Conservation (phyloP, 2,329 filamentous ascomycete species). For the Xylariales sp. region DNA sequence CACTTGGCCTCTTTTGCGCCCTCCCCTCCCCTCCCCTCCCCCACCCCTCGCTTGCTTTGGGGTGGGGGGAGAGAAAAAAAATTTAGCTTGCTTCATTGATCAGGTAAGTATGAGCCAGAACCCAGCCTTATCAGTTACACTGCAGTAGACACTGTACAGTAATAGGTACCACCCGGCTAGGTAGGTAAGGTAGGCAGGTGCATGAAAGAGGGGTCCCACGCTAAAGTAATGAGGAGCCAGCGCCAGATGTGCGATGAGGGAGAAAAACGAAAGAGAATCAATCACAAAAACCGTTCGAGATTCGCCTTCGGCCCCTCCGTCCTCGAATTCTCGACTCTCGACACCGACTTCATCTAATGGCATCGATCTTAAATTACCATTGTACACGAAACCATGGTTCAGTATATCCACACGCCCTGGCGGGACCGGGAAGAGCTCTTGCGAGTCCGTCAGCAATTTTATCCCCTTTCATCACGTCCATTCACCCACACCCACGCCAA, state of each 20-base stretch:
- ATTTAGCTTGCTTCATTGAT: too few species aligned
- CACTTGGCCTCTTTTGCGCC: not conserved
- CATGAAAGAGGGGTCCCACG: conserved; percentile 8
- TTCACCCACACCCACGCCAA: conserved; percentile 24
- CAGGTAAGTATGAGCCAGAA: not conserved
- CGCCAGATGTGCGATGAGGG: not conserved
- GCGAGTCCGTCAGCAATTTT: conserved; percentile 72
- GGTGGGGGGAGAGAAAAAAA: too few species aligned
- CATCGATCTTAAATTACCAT: conserved; percentile 24
- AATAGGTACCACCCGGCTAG: not conserved
- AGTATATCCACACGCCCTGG: conserved; percentile 81
- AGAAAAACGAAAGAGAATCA: not conserved
- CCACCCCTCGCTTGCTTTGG: too few species aligned
- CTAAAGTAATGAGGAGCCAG: conserved; percentile 18
- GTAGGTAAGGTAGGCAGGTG: not conserved
- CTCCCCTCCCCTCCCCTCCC: too few species aligned
- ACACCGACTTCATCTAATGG: conserved; percentile 4
- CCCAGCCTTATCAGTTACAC: conserved; percentile 1
- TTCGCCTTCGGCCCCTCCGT: conserved; percentile 18
- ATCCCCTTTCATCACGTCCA: conserved; percentile 52
- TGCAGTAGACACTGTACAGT: too few species aligned
- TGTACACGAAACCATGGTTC: conserved; percentile 63
- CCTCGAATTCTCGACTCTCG: conserved; percentile 16
- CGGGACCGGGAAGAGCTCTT: conserved; percentile 74
- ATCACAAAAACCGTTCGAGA: not conserved